A percentile compares a stretch with the other conserved stretches of the same genome.
These are phyloP conservation scores for Debaryomyces fabryi DNA, from an alignment of 1,139 yeast genomes.

Conservation along the genomic window DNA sequence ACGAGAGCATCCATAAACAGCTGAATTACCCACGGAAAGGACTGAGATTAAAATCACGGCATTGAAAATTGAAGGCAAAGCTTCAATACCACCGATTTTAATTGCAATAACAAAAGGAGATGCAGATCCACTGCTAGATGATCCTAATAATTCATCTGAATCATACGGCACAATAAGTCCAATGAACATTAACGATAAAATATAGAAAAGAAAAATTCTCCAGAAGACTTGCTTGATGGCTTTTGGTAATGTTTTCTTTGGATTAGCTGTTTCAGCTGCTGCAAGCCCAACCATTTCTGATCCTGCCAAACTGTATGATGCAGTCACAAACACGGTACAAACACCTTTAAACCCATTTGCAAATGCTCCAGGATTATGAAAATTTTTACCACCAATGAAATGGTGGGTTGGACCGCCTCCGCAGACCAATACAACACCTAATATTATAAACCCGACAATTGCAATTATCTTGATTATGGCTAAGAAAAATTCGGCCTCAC, in stretches of 20 bases:
- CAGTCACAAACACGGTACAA: conserved; percentile 44
- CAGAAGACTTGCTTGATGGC: conserved; percentile 49
- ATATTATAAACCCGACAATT: conserved; percentile 63
- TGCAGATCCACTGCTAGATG: conserved; percentile 34
- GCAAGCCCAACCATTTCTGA: conserved; percentile 54
- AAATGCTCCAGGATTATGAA: conserved; percentile 62
- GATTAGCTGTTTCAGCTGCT: conserved; percentile 41
- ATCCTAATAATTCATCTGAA: conserved; percentile 35
- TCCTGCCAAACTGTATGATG: conserved; percentile 46
- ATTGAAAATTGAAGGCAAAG: conserved; percentile 47
- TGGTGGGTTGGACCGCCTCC: conserved; percentile 71
- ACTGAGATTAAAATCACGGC: conserved; percentile 45
- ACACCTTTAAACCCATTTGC: conserved; percentile 48
- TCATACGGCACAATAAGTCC: conserved; percentile 42
- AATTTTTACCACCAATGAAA: conserved; percentile 63
- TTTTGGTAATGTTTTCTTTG: conserved; percentile 39
- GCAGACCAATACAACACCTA: conserved; percentile 61
- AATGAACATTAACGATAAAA: conserved; percentile 40
- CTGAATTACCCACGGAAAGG: conserved; percentile 47
- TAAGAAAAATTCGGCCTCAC: conserved; percentile 71
- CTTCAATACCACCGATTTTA: conserved; percentile 51
- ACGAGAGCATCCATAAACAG: conserved; percentile 49
- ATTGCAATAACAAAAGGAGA: conserved; percentile 66
- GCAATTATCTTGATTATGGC: conserved; percentile 63
- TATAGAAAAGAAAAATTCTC: conserved; percentile 45